Percentiles rank a stretch among this genome's conserved stretches.
Evolutionary conservation across 2,329 filamentous ascomycete species (phyloP).

Genomic region (Didymella arachidicola): DNA sequence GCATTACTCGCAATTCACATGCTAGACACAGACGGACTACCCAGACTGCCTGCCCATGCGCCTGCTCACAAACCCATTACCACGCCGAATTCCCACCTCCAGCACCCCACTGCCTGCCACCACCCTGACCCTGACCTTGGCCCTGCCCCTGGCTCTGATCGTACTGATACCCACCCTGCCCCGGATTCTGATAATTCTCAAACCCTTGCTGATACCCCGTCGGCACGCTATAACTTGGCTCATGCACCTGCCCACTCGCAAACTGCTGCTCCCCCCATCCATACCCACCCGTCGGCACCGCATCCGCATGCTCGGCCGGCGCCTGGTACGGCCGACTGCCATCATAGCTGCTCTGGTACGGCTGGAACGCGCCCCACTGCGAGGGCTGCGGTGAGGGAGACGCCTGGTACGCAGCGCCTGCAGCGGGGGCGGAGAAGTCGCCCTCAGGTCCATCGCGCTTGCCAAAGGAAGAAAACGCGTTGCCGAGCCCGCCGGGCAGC

Average conservation of each 20-base stretch:
- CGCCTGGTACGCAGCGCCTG: constrained; percentile 28
- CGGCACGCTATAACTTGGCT: constrained; percentile 45
- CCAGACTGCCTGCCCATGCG: not conserved
- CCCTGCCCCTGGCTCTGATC: constrained; percentile 31
- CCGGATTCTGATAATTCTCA: constrained; percentile 36
- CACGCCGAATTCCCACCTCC: constrained; percentile 41
- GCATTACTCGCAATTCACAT: not conserved
- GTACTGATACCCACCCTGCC: constrained; percentile 34
- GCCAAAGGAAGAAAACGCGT: constrained; percentile 31
- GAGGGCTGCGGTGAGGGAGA: constrained; percentile 39
- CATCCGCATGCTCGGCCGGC: constrained; percentile 39
- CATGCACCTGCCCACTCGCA: constrained; percentile 42
- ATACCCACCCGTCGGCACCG: constrained; percentile 34
- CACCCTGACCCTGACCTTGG: constrained; percentile 16
- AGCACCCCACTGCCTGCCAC: constrained; percentile 43
- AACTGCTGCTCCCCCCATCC: constrained; percentile 43
- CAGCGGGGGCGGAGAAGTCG: constrained; percentile 18
- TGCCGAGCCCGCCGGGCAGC: constrained; percentile 30
- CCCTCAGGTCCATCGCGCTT: constrained; percentile 36
- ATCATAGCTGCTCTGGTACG: constrained; percentile 46
- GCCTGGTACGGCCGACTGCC: constrained; percentile 40
- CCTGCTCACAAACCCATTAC: constrained; percentile 12
- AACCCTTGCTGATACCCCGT: constrained; percentile 51
- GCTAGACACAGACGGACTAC: not conserved
- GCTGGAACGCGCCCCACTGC: constrained; percentile 36